Base-by-base conservation (phyloP, 805 yeast genomes). In the Ogataea parapolymorpha region DNA sequence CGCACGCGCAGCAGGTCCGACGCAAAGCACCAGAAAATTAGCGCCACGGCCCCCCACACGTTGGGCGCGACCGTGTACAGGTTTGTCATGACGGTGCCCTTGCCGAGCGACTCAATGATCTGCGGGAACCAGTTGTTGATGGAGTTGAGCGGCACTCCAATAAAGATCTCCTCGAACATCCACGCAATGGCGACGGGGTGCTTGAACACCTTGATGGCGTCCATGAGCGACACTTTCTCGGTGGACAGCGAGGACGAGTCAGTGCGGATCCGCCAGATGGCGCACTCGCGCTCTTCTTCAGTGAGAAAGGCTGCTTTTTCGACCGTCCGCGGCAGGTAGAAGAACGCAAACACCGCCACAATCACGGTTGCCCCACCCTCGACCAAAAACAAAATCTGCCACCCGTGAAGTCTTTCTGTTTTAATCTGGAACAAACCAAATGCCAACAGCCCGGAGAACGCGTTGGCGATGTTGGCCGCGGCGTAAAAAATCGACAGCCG, bases 91-190 rank as follows among this genome's bases (percentile, higher is more conserved):
- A 66, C 71, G 2, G 69, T 57, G 3, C 70, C 64, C 35, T 65
- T 65, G 15, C 71, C 71, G 33, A 68, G 52, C 14, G 58, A 56
- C 15, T 53, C 56, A 41, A 67, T 58, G 44, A 67, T 67, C 47
- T 71, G 77, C 5, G 77, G 77, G 44, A 71, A 69, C 75, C 74
- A 70, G 51, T 67, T 70, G 44, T 68, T 68, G 42, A 70, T 65
- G 11, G 74, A 70, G 48, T 70, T 71, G 28, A 72, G 54, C 3
- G 77, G 77, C 15, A 72, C 77, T 44, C 76, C 77, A 32, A 72
- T 62, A 27, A 67, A 58, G 31, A 71, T 54, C 57, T 72, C 76
- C 26, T 50, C 47, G 4, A 70, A 51, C 59, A 72, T 55, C 76
- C 77, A 72, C 10, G 65, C 66, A 37, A 67, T 49, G 8, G 68